Evolutionary conservation across 169 alveolate species (phyloP), one percentile per base, ranked within the genome.

Genomic region (Besnoitia besnoiti): DNA sequence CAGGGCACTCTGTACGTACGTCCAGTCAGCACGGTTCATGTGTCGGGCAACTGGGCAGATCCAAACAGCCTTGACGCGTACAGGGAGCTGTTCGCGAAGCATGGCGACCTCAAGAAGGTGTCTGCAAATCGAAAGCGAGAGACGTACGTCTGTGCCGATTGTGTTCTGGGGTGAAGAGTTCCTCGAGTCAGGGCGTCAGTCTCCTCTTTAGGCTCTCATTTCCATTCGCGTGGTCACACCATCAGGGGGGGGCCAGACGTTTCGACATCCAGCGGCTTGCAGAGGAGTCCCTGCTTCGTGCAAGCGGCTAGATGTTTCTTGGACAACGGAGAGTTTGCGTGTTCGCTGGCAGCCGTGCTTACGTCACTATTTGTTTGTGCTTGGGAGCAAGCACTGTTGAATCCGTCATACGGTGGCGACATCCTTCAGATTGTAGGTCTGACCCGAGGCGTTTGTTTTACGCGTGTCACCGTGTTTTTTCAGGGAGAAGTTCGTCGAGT

Each of bases 401-500:
- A n/a, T n/a, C n/a, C n/a, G n/a, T n/a, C n/a, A n/a, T n/a, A n/a
- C n/a, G n/a, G n/a, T n/a, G n/a, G n/a, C n/a, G n/a, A n/a, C n/a
- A n/a, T n/a, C n/a, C n/a, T n/a, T n/a, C n/a, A n/a, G n/a, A n/a
- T n/a, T n/a, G n/a, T n/a, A n/a, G n/a, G n/a, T n/a, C n/a, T n/a
- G n/a, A n/a, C n/a, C n/a, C n/a, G n/a, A n/a, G n/a, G n/a, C n/a
- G n/a, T n/a, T n/a, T n/a, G n/a, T n/a, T 62, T 62, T 10, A 16
- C 37, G 16, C 40, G 30, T 62, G 30, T 24, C 37, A 33, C 37
- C 12, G 21, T 35, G 1, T 19, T 49, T 39, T 50, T 44, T 30
- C 67, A 90, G 93, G 39, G 96, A 94, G 79, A 94, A 94, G 75
- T 94, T 92, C 91, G 95, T 94, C 39, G 94, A 94, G 80, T 94